phyloP scores from a whole-genome alignment of 192 early-diverging fungal species.

The Endogone sp. region DNA sequence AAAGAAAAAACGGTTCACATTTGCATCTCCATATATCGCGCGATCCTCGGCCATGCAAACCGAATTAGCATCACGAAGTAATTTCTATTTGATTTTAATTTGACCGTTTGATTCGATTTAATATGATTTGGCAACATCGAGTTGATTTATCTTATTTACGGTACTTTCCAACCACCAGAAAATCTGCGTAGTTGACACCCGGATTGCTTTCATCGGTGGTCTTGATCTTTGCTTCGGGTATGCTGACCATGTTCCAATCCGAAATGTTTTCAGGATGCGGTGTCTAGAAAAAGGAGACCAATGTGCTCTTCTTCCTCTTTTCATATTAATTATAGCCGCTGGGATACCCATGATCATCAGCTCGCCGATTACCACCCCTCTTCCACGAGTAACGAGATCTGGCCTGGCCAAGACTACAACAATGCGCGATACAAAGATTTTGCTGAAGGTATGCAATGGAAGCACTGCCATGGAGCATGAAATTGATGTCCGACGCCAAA shows the following conservation, averaged over 20 bases:
- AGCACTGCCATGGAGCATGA: not conserved
- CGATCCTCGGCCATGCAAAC: not conserved
- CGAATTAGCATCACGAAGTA: conserved; percentile 4
- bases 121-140: too few species aligned
- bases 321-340: conserved; percentile 29
- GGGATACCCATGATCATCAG: conserved; percentile 74
- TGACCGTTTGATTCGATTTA: too few species aligned
- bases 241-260: not conserved
- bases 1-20: not conserved
- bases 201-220: conserved; percentile 82
- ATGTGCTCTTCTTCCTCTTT: too few species aligned
- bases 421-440: conserved; percentile 82
- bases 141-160: not conserved
- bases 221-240: conserved; percentile 82
- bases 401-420: conserved; percentile 75
- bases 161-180: not conserved
- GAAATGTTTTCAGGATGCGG: too few species aligned
- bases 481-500: too few species aligned
- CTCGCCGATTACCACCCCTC: conserved; percentile 64
- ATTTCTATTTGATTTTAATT: conserved; percentile 2
- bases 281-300: too few species aligned
- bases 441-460: conserved; percentile 24
- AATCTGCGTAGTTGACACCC: conserved; percentile 48
- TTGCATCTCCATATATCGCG: too few species aligned
- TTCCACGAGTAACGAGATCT: conserved; percentile 34